These are phyloP conservation scores for Lithospermum erythrorhizon DNA, from an alignment of 257 asterid genomes.

Conservation along the genomic window DNA sequence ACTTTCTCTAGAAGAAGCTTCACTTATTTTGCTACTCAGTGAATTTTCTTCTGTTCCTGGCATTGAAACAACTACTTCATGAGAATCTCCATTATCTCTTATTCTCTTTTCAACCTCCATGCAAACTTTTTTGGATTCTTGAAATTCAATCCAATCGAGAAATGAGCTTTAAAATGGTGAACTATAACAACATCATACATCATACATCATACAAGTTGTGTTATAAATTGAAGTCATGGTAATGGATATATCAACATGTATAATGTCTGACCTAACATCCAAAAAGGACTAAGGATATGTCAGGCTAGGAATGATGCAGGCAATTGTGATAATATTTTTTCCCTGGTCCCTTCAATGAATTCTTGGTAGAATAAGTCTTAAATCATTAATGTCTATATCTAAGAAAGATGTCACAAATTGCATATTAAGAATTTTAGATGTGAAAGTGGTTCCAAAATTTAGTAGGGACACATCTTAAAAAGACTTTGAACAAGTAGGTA, in stretches of 20 bases:
- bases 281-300: neutral
- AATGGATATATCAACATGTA: too few species aligned
- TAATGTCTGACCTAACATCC: neutral
- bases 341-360: too few species aligned
- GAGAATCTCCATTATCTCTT: neutral
- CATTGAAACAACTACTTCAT: slow-evolving; percentile 6
- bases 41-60: slow-evolving; percentile 1
- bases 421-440: neutral
- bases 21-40: slow-evolving; percentile 2
- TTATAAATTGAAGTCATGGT: too few species aligned
- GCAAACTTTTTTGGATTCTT: neutral
- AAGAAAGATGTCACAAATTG: neutral
- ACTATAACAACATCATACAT: neutral
- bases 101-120: neutral
- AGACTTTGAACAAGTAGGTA: neutral
- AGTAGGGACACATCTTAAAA: neutral
- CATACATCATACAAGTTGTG: neutral
- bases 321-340: too few species aligned
- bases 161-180: neutral
- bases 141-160: neutral
- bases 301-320: neutral
- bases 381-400: neutral
- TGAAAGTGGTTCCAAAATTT: neutral
- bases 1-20: neutral
- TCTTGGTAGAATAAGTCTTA: neutral